These are phyloP conservation scores for Bertia moriformis DNA, from an alignment of 2,329 filamentous ascomycete species.

Conservation along the genomic window DNA sequence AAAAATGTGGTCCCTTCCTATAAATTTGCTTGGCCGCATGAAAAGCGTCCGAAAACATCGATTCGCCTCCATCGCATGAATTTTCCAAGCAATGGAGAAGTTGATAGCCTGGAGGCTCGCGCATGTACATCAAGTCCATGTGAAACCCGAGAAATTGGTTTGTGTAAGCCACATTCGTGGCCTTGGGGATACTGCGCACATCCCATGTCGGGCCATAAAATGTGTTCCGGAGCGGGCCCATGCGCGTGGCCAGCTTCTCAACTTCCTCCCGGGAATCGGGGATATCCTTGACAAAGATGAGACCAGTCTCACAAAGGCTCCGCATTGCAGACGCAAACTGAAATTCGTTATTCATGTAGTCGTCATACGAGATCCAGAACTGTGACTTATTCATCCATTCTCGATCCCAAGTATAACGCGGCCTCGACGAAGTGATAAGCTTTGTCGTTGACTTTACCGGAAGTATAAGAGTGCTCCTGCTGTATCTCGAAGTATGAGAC, in stretches of 20 bases:
- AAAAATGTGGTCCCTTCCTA: conserved; percentile 7
- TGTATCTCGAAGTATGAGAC: neutral
- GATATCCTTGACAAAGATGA: conserved; percentile 65
- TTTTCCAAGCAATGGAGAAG: conserved; percentile 81
- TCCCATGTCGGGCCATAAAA: conserved; percentile 90
- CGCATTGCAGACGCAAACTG: neutral
- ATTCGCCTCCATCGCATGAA: conserved; percentile 65
- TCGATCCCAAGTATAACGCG: neutral
- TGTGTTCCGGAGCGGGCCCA: conserved; percentile 69
- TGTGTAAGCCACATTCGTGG: conserved; percentile 88
- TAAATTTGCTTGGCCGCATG: conserved; percentile 33
- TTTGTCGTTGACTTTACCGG: neutral
- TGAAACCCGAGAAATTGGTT: conserved; percentile 70
- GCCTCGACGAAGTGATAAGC: too few relatives aligned
- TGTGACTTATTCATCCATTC: neutral
- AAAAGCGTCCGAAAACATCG: conserved; percentile 69
- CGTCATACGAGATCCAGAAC: neutral
- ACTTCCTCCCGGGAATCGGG: conserved; percentile 56
- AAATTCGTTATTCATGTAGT: neutral
- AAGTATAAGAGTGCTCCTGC: too few relatives aligned
- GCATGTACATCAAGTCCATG: conserved; percentile 83
- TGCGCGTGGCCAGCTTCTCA: conserved; percentile 50
- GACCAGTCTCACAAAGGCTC: conserved; percentile 45
- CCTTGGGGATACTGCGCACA: conserved; percentile 65
- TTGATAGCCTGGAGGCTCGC: conserved; percentile 66